Base-by-base conservation (phyloP, 83 land plant genomes). In the Diphasiastrum complanatum region DNA sequence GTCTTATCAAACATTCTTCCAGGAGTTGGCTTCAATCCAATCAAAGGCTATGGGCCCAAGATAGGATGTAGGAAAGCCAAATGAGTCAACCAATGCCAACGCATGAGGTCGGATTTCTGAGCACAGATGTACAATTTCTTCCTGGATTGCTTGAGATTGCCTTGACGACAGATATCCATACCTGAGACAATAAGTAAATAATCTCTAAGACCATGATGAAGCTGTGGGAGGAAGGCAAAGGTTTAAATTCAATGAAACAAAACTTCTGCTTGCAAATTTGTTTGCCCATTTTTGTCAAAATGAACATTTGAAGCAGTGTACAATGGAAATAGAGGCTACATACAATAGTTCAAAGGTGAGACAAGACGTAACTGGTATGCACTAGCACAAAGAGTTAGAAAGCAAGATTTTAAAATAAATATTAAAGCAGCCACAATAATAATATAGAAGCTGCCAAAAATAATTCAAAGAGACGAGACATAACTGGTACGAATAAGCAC, bases 31-130 rank as follows among this genome's bases (percentile, higher is more conserved):
- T 28, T 80, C 85, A 36, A 95, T 66, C 99, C 99, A 95, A 55
- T 95, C 78, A 60, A 74, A 89, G 12, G 96, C 96, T 47, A 95
- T 79, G 14, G 99, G 97, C 22, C 89, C 65, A 51, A 95, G 76
- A 33, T 76, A 82, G 11, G 84, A 61, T 57, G 77, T 81, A 12
- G 99, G 99, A 28, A 95, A 80, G 33, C 99, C 99, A 47, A 89
- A 86, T 18, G 96, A 83, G 49, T 74, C 77, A 28, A 95, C 92
- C 34, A 95, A 43, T 16, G 79, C 56, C 14, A 95, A 80, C 2
- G 88, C 85, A 64, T 89, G 89, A 3, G 99, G 99, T 60, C 97
- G 75, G 14, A 95, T 2, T 35, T 95, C 89, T 25, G 70, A 68
- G 71, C 96, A 95, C 51, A 95, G 63, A 20, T 61, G 58, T 3